Evolutionary conservation across 805 yeast species (phyloP).

Genomic region (Isabelozyma pseudorhagii): DNA sequence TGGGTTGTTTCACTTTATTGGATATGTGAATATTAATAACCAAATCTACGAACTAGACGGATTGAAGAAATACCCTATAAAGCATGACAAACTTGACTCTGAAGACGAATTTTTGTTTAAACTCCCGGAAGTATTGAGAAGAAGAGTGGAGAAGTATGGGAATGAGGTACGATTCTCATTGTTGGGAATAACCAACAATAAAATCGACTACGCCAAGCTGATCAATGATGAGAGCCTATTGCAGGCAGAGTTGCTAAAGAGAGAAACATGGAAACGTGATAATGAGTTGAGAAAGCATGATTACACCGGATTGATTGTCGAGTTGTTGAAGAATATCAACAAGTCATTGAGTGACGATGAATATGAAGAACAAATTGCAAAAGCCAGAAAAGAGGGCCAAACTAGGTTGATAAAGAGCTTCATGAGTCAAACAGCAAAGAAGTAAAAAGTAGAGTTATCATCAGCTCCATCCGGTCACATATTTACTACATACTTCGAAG

Average conservation of each 20-base stretch:
- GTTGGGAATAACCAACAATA: constrained; percentile 51
- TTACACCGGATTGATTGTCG: constrained; percentile 48
- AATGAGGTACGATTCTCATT: constrained; percentile 56
- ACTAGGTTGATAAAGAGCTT: background rate
- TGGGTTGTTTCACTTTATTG: constrained; percentile 59
- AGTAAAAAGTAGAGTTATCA: background rate
- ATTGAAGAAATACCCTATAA: constrained; percentile 51
- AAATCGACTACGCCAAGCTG: constrained; percentile 33
- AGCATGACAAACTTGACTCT: constrained; percentile 39
- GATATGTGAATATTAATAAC: constrained; percentile 46
- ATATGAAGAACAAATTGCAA: constrained; percentile 27
- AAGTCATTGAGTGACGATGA: constrained; percentile 31
- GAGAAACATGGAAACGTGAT: constrained; percentile 53
- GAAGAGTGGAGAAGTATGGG: constrained; percentile 46
- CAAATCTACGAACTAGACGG: constrained; percentile 63
- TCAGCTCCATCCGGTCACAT: too few relatives aligned
- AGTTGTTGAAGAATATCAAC: constrained; percentile 42
- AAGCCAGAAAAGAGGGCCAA: constrained; percentile 17
- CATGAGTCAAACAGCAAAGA: background rate
- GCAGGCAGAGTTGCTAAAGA: constrained; percentile 41
- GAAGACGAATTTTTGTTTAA: constrained; percentile 41
- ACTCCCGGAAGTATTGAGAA: constrained; percentile 42
- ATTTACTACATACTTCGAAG: background rate
- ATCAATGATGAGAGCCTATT: constrained; percentile 39
- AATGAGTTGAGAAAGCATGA: constrained; percentile 54